Evolutionary conservation across 1,284 basidiomycete species (phyloP).

Genomic region (Bondarzewia mesenterica): DNA sequence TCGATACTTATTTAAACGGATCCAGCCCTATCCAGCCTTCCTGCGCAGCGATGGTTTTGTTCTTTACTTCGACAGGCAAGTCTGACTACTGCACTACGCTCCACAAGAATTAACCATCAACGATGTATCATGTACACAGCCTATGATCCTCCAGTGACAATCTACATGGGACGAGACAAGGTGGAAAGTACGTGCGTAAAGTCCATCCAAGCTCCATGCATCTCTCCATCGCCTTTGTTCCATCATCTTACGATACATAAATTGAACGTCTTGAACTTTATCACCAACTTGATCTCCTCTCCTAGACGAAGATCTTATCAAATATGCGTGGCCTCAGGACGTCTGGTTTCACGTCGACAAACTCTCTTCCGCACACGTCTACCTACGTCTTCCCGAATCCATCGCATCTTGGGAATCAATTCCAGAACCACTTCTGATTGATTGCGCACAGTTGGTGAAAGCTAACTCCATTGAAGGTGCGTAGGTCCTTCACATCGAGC

Average conservation of each 20-base stretch:
- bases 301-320: constrained; percentile 89
- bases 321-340: constrained; percentile 81
- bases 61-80: constrained; percentile 59
- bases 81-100: neutral
- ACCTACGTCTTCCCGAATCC: constrained; percentile 76
- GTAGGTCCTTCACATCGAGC: no score
- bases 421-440: constrained; percentile 70
- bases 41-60: constrained; percentile 64
- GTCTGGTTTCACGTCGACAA: constrained; percentile 86
- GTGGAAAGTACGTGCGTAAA: constrained; percentile 71
- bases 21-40: no score
- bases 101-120: neutral
- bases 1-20: no score
- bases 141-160: constrained; percentile 54
- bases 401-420: constrained; percentile 80
- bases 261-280: no score
- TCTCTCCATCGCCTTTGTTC: neutral
- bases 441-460: constrained; percentile 94
- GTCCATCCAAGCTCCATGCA: neutral
- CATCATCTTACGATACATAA: no score
- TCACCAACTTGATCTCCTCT: neutral
- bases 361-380: constrained; percentile 91
- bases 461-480: constrained; percentile 95
- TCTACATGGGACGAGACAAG: constrained; percentile 98
- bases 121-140: constrained; percentile 33